Evolutionary conservation across 2,329 filamentous ascomycete genomes (phyloP), one percentile per base, ranked within the genome.

Genomic region (Clarireedia hainanense): DNA sequence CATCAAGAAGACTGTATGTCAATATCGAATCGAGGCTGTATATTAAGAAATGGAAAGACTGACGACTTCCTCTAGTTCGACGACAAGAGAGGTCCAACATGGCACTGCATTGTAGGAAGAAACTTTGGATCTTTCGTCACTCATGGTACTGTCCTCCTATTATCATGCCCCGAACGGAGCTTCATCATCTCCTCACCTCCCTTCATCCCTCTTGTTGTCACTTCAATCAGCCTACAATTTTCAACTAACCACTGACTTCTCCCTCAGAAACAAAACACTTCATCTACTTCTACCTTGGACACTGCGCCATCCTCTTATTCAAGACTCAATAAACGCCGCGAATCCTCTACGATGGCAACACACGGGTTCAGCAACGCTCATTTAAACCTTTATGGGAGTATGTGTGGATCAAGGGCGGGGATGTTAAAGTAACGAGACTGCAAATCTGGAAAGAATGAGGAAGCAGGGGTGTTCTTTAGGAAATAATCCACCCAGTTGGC

Each of bases 41-140:
- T 4, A 40, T 6, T 24, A 9, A 39, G 15, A 6, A 52, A 26
- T 42, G 9, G 10, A 20, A 23, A 6, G 26, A 27, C 47, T 55
- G 27, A 55, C 46, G n/a, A 17, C 7, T n/a, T 5, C 40, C 46
- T 55, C 42, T 67, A 97, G 92, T 97, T 99, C 68, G 94, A 99
- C 72, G 88, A 89, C 68, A 87, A 91, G 71, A 96, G 96, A 77
- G 94, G 94, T 37, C 91, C 92, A 61, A 99, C 94, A 71, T 99
- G 92, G 94, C 94, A 99, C 75, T 99, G 94, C 75, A 96, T 99
- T 65, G 94, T 99, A 36, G 94, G 94, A 61, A 83, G 94, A 65
- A 97, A 99, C 80, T 99, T 99, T 76, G 94, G 94, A 66, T 97
- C 92, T 75, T 99, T 97, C 67, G 94, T 99, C 51, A 99, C 94